Evolutionary conservation across 2,329 filamentous ascomycete genomes (phyloP).

Genomic region (Fusarium ramigenum): DNA sequence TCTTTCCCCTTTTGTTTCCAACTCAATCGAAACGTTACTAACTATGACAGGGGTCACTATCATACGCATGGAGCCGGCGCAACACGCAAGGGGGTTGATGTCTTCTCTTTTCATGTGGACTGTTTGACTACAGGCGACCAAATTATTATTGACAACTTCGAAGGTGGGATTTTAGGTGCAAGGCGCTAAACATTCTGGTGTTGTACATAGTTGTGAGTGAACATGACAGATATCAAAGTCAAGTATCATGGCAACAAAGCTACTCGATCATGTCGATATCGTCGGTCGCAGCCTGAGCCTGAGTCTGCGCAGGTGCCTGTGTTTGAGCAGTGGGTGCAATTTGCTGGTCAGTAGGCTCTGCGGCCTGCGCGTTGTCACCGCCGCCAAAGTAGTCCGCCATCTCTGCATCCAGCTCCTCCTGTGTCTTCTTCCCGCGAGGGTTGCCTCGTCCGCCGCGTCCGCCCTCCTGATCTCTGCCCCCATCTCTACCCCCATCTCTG

Average conservation of each 20-base stretch:
- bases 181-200: conserved; percentile 40
- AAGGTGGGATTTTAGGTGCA: conserved; percentile 28
- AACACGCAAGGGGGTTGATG: conserved; percentile 17
- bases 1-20: neutral
- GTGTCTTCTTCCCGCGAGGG: conserved; percentile 80
- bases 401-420: conserved; percentile 92
- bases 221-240: conserved; percentile 8
- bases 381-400: conserved; percentile 92
- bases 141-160: conserved; percentile 18
- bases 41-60: conserved; percentile 33
- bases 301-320: conserved; percentile 10
- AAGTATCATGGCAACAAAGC: conserved; percentile 14
- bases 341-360: conserved; percentile 41
- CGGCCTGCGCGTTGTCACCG: conserved; percentile 50
- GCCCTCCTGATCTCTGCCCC: conserved; percentile 44
- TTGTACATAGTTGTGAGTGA: conserved; percentile 37
- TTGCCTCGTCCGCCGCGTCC: conserved; percentile 54
- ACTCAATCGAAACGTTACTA: neutral
- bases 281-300: conserved; percentile 51
- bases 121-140: neutral
- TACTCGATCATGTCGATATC: conserved; percentile 79
- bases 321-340: conserved; percentile 44
- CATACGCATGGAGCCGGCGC: conserved; percentile 39
- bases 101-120: neutral
- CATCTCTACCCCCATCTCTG: conserved; percentile 55